Percentiles rank a stretch among this genome's conserved stretches.
These are phyloP conservation scores for Aspergillus calidoustus DNA, from an alignment of 2,329 filamentous ascomycete genomes.

Conservation along the genomic window DNA sequence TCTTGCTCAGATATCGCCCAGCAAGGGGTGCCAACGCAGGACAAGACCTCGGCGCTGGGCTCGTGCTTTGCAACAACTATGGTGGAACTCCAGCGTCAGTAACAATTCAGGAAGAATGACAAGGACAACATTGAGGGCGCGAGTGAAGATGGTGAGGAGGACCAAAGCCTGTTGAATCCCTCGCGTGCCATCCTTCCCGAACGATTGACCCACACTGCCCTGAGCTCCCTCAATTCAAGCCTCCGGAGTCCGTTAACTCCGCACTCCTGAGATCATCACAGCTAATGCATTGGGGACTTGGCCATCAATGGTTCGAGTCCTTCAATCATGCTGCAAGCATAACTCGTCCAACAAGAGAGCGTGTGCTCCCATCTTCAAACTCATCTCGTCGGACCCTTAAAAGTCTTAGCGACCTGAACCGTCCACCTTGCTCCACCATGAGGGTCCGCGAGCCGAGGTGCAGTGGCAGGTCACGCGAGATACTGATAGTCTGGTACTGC, in stretches of 20 bases:
- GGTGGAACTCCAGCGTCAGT: not conserved
- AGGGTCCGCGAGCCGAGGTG: not conserved
- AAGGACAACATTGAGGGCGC: not conserved
- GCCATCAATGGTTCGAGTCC: too few species aligned
- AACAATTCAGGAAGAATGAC: not conserved
- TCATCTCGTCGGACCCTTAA: not conserved
- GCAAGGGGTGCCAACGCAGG: not conserved
- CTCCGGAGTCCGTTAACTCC: not conserved
- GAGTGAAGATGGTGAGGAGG: not conserved
- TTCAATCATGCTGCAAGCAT: too few species aligned
- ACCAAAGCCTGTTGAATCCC: not conserved
- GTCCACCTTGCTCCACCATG: not conserved
- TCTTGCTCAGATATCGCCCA: not conserved
- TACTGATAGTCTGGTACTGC: too few species aligned
- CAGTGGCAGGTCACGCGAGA: not conserved
- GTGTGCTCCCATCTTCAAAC: not conserved
- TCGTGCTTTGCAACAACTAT: not conserved
- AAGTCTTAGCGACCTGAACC: not conserved
- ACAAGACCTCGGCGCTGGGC: not conserved
- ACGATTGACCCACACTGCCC: not conserved
- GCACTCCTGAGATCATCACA: not conserved
- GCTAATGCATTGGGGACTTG: not conserved
- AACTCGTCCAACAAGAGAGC: not conserved
- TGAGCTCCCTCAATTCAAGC: not conserved
- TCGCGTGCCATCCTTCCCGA: slow-evolving; percentile 27